phyloP scores from a whole-genome alignment of 495 filamentous ascomycete genomes.

The Xylaria intraflava region DNA sequence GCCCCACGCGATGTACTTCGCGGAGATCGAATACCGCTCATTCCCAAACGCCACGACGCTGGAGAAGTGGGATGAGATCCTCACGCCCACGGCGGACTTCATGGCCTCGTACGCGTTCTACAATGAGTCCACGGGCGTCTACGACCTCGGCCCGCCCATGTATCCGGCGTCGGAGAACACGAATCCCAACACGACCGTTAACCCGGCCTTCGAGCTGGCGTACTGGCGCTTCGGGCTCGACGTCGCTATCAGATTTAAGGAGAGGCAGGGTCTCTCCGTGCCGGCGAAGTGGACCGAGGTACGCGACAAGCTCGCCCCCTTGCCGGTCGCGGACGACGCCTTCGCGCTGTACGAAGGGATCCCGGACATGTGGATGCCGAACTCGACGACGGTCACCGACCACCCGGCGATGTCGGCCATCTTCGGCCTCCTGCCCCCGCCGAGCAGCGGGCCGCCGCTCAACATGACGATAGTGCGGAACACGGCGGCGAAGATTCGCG shows the following conservation, averaged over 20 bases:
- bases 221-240: conserved; percentile 44
- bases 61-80: conserved; percentile 38
- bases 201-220: conserved; percentile 48
- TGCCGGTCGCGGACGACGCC: conserved; percentile 38
- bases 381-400: conserved; percentile 35
- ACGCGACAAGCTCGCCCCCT: conserved; percentile 38
- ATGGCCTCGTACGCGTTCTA: conserved; percentile 46
- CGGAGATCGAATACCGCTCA: conserved; percentile 44
- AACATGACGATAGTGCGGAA: conserved; percentile 34
- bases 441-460: conserved; percentile 29
- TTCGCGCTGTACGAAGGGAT: conserved; percentile 48
- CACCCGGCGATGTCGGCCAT: conserved; percentile 46
- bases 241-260: conserved; percentile 36
- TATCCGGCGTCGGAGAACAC: conserved; percentile 49
- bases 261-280: conserved; percentile 27
- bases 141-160: conserved; percentile 48
- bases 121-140: conserved; percentile 37
- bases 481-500: conserved; percentile 38
- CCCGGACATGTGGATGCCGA: conserved; percentile 39
- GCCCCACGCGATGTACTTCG: conserved; percentile 48
- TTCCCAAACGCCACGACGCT: conserved; percentile 34
- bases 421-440: conserved; percentile 44
- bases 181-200: conserved; percentile 42
- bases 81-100: conserved; percentile 42
- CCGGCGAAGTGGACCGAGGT: conserved; percentile 36